These are phyloP conservation scores for Camelina sativa DNA, from an alignment of 345 rosid species.

Conservation along the genomic window DNA sequence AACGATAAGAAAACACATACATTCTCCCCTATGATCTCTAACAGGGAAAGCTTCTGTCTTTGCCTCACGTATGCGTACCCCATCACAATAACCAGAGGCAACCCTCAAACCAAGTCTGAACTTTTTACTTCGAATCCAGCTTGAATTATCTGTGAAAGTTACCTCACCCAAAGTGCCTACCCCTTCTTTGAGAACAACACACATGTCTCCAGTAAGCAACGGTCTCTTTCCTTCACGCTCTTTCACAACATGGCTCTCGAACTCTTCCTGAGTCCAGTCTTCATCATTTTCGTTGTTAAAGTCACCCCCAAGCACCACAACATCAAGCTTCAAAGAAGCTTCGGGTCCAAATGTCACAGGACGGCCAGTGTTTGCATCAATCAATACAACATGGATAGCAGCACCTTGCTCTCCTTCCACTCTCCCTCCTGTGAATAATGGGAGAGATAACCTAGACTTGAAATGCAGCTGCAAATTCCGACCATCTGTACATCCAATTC, in stretches of 20 bases:
- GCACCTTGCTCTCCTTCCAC: slow-evolving; percentile 99
- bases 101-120: slow-evolving; percentile 88
- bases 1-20: slow-evolving; percentile 37
- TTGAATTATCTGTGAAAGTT: slow-evolving; percentile 84
- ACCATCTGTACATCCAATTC: slow-evolving; percentile 78
- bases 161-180: slow-evolving; percentile 85
- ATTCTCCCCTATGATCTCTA: slow-evolving; percentile 88
- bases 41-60: slow-evolving; percentile 91
- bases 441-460: slow-evolving; percentile 82
- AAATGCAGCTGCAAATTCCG: slow-evolving; percentile 70
- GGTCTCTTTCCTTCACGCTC: slow-evolving; percentile 95
- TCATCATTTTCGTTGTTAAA: slow-evolving; percentile 79
- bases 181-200: slow-evolving; percentile 80
- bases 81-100: slow-evolving; percentile 67
- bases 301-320: slow-evolving; percentile 85
- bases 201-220: slow-evolving; percentile 76
- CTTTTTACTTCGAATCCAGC: slow-evolving; percentile 91
- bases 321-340: slow-evolving; percentile 70
- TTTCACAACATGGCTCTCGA: slow-evolving; percentile 83
- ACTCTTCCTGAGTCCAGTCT: slow-evolving; percentile 81
- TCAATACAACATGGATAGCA: slow-evolving; percentile 72
- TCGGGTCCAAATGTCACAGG: slow-evolving; percentile 76
- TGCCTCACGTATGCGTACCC: slow-evolving; percentile 77
- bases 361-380: slow-evolving; percentile 64
- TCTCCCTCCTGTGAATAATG: slow-evolving; percentile 92